Conservation (phyloP, 2,329 filamentous ascomycete species). For the Colletotrichum horii region DNA sequence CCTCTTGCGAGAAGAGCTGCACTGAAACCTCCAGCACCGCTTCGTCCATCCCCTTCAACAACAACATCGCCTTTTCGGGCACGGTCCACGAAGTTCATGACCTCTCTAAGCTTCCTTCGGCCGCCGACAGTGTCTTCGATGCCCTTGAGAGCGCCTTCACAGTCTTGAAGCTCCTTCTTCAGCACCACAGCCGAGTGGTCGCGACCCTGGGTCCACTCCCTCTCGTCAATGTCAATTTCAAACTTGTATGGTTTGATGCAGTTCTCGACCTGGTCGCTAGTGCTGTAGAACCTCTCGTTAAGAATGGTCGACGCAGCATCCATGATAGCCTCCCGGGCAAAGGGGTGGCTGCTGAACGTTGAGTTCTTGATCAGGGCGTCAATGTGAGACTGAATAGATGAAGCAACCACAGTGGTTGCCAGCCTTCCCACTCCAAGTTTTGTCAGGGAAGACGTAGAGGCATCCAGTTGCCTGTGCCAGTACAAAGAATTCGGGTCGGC, state of each 20-base stretch:
- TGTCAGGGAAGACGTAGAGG: constrained; percentile 86
- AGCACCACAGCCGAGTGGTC: constrained; percentile 82
- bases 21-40: constrained; percentile 93
- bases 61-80: constrained; percentile 84
- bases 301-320: constrained; percentile 90
- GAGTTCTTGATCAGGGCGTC: constrained; percentile 80
- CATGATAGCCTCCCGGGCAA: constrained; percentile 89
- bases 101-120: constrained; percentile 84
- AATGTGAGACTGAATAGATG: constrained; percentile 84
- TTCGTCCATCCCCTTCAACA: constrained; percentile 81
- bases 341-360: constrained; percentile 88
- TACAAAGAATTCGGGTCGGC: constrained; percentile 85
- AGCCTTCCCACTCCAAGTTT: constrained; percentile 93
- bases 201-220: constrained; percentile 85
- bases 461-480: constrained; percentile 94
- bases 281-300: constrained; percentile 95
- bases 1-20: constrained; percentile 83
- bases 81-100: constrained; percentile 89
- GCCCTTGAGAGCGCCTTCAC: constrained; percentile 76
- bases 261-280: constrained; percentile 96
- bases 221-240: constrained; percentile 91
- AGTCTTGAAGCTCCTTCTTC: constrained; percentile 87
- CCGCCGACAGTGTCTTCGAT: constrained; percentile 83
- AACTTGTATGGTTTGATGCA: constrained; percentile 99
- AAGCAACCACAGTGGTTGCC: constrained; percentile 89